A percentile compares a stretch with the other conserved stretches of the same genome.
Evolutionary conservation across 805 yeast species (phyloP).

Genomic region (Saccharomycopsis capsularis): DNA sequence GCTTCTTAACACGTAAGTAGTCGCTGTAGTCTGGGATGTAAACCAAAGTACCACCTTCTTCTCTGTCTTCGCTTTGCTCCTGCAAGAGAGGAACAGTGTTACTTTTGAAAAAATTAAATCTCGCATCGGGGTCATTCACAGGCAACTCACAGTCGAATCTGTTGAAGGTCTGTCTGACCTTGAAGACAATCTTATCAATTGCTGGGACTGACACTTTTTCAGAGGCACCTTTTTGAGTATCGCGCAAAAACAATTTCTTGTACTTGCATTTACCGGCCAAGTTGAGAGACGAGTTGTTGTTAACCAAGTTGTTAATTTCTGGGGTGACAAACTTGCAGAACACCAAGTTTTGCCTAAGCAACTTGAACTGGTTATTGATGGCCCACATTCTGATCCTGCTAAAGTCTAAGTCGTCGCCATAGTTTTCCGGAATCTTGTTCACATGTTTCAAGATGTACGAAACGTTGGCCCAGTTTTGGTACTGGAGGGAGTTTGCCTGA

Average conservation of each 20-base stretch:
- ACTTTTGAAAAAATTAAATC: slow-evolving; percentile 75
- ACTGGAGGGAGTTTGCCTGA: slow-evolving; percentile 76
- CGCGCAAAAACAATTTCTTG: slow-evolving; percentile 37
- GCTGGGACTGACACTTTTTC: slow-evolving; percentile 35
- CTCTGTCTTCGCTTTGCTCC: slow-evolving; percentile 32
- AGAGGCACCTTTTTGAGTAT: slow-evolving; percentile 24
- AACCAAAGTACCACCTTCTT: slow-evolving; percentile 55
- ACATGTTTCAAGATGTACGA: slow-evolving; percentile 60
- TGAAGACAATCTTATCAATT: slow-evolving; percentile 58
- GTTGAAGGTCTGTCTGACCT: slow-evolving; percentile 61
- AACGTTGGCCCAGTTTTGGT: slow-evolving; percentile 92
- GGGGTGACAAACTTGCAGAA: slow-evolving; percentile 79
- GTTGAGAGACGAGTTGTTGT: slow-evolving; percentile 41
- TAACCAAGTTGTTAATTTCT: slow-evolving; percentile 57
- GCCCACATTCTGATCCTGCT: slow-evolving; percentile 89
- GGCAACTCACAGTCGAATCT: slow-evolving; percentile 57
- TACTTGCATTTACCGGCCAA: slow-evolving; percentile 55
- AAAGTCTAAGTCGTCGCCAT: slow-evolving; percentile 79
- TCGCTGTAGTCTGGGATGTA: slow-evolving; percentile 86
- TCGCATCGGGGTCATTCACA: slow-evolving; percentile 65
- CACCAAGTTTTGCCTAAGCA: slow-evolving; percentile 69
- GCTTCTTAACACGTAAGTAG: slow-evolving; percentile 68
- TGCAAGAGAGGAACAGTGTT: slow-evolving; percentile 61
- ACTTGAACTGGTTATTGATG: slow-evolving; percentile 70
- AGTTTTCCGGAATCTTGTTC: slow-evolving; percentile 69